Base-by-base conservation (phyloP, 805 yeast species). In the Henningerozyma blattae region DNA sequence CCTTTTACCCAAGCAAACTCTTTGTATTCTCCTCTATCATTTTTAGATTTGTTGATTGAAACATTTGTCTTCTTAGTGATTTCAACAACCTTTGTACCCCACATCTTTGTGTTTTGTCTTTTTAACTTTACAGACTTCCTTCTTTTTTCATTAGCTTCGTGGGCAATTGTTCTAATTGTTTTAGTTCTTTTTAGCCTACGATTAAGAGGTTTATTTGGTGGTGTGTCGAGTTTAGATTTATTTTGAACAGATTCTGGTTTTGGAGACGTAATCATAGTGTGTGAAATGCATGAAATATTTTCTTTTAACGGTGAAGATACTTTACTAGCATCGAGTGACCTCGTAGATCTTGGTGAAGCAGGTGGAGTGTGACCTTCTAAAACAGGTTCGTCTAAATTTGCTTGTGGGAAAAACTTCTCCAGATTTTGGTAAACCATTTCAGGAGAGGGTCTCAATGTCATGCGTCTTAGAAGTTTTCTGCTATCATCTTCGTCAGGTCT, bases 1-100 rank as follows among this genome's bases (percentile, higher is more conserved):
- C 99, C 99, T 52, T 85, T 85, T 32, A 93, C 80, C 99, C 99
- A 91, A 0, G 93, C 93, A 61, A 86, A 89, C 57, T 87, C 94
- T 47, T 75, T 81, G 50, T 72, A 70, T 33, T 75, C 72, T 12
- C 87, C 91, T 34, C 68, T 70, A 22, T 70, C 70, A 48, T 71
- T 78, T 35, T 74, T 68, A 34, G 82, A 57, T 43, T 75, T 75
- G 46, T 78, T 77, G 18, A 79, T 75, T 34, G 77, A 71, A 9
- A 82, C 78, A 38, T 68, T 65, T 40, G 73, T 78, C 16, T 70
- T 74, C 2, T 89, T 76, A 1, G 87, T 86, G 20, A 87, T 87
- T 58, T 91, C 98, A 22, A 86, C 78, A 13, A 85, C 93, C 41
- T 72, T 78, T 41, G 84, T 86, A 15, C 98, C 99, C 99, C 99